A percentile compares a stretch with the other conserved stretches of the same genome.
Conservation (phyloP, 140 eudicot genomes). For the Stevia rebaudiana region DNA sequence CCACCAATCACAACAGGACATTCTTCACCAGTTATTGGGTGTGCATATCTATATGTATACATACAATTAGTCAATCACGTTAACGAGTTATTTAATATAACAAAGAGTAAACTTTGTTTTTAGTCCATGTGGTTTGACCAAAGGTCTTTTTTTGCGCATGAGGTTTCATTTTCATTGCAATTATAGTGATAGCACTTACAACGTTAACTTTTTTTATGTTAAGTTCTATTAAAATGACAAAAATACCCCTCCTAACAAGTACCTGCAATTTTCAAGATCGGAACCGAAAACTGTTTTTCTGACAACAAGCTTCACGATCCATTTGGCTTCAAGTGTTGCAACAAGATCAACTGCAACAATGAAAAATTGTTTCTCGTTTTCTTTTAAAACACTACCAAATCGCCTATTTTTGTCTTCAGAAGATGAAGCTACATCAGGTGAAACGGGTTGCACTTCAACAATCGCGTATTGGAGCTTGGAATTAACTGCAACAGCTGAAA, state of each 20-base stretch:
- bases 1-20: slow-evolving; percentile 98
- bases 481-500: slow-evolving; percentile 93
- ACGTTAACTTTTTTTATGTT: too few relatives aligned
- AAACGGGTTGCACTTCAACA: slow-evolving; percentile 57
- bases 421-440: slow-evolving; percentile 38
- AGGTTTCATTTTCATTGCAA: too few relatives aligned
- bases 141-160: too few relatives aligned
- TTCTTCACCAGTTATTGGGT: slow-evolving; percentile 73
- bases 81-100: neutral
- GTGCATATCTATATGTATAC: slow-evolving; percentile 50
- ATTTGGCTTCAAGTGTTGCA: slow-evolving; percentile 69
- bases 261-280: slow-evolving; percentile 90
- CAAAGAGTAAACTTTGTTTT: too few relatives aligned
- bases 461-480: slow-evolving; percentile 81
- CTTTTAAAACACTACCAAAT: slow-evolving; percentile 55
- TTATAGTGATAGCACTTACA: too few relatives aligned
- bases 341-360: slow-evolving; percentile 84
- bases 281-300: slow-evolving; percentile 68
- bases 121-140: too few relatives aligned
- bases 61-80: slow-evolving; percentile 6
- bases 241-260: too few relatives aligned
- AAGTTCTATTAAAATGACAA: too few relatives aligned
- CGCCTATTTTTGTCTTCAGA: slow-evolving; percentile 49
- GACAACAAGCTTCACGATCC: slow-evolving; percentile 68
- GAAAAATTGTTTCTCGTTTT: slow-evolving; percentile 40